Evolutionary conservation across 306 rosid species (phyloP).

Genomic region (Vigna nakashimae): DNA sequence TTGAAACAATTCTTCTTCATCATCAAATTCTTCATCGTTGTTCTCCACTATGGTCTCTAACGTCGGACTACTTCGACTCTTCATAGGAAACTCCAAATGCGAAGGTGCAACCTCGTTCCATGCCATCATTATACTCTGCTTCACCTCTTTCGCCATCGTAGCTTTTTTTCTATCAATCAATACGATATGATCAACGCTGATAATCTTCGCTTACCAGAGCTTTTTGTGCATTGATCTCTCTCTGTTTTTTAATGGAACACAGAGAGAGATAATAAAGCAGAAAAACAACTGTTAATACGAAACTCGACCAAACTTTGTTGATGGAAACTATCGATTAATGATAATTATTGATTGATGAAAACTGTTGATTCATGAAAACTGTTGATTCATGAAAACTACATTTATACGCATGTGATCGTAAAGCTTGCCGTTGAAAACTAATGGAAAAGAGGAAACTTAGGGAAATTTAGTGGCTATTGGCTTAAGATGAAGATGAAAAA

Average conservation of each 20-base stretch:
- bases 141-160: conserved; percentile 49
- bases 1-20: conserved; percentile 33
- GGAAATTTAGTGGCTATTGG: background rate
- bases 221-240: conserved; percentile 36
- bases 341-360: too few relatives aligned
- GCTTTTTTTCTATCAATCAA: background rate
- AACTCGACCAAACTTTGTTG: too few relatives aligned
- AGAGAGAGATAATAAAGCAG: conserved; percentile 32
- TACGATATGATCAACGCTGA: background rate
- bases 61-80: conserved; percentile 48
- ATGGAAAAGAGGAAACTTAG: background rate
- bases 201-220: background rate
- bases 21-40: conserved; percentile 44
- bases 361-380: too few relatives aligned
- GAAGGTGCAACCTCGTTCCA: conserved; percentile 68
- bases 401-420: too few relatives aligned
- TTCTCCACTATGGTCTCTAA: conserved; percentile 64
- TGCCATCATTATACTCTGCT: conserved; percentile 44
- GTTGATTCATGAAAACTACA: too few relatives aligned
- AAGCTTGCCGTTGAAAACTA: background rate
- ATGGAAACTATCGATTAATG: too few relatives aligned
- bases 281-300: too few relatives aligned
- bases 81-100: conserved; percentile 52
- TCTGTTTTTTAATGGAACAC: conserved; percentile 29
- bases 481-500: too few relatives aligned